Evolutionary conservation across 2,329 filamentous ascomycete species (phyloP).

Genomic region (Cadophora malorum): DNA sequence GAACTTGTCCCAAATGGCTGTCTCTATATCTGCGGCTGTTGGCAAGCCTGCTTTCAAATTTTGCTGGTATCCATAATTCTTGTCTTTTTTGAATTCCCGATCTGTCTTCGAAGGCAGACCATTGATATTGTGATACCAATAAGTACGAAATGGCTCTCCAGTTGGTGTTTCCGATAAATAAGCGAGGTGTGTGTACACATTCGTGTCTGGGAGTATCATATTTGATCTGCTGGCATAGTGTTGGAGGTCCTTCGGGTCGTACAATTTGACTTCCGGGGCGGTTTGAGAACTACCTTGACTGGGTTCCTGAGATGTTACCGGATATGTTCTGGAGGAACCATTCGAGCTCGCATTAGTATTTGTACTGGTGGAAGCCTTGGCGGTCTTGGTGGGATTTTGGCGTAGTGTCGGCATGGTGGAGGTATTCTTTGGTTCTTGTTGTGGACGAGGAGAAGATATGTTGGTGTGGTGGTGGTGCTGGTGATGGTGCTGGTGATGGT

Average conservation of each 20-base stretch:
- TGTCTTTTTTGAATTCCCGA: neutral
- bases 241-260: neutral
- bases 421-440: neutral
- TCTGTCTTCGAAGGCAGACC: neutral
- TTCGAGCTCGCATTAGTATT: neutral
- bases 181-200: neutral
- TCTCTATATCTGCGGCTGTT: neutral
- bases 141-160: neutral
- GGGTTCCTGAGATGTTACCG: neutral
- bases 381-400: neutral
- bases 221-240: neutral
- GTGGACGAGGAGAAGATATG: neutral
- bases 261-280: neutral
- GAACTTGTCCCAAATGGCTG: neutral
- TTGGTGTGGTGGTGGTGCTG: neutral
- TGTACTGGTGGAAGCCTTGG: neutral
- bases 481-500: no score
- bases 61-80: no score
- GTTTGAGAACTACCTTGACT: neutral
- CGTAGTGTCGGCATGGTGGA: neutral
- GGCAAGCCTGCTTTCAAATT: neutral
- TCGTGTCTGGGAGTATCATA: neutral
- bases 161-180: neutral
- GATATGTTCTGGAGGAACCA: neutral
- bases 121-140: neutral